Evolutionary conservation across 129 eudicot genomes (phyloP), one percentile per base, ranked within the genome.

Genomic region (Artemisia annua): DNA sequence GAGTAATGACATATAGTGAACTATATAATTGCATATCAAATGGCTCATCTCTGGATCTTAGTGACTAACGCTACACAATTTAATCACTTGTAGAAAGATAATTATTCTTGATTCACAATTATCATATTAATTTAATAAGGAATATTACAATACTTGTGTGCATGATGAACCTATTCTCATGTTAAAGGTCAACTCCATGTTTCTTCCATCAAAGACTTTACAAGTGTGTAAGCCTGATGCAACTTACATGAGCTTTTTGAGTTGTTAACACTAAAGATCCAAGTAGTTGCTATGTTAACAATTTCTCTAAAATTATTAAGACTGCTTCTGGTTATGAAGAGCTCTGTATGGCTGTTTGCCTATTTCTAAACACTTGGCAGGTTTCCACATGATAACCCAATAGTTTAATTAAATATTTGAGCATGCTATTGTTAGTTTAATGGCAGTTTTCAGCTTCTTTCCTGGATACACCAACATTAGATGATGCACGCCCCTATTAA

Each of bases 401-500:
- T 3, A 18, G 51, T 50, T 63, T 26, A 32, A 43, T 63, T 74
- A 7, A 66, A 53, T 19, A 14, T 75, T 63, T 52, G 66, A 75
- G 24, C 44, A 35, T 39, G 48, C 24, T 20, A 39, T 20, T 39
- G 28, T 20, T 28, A 15, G 63, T 63, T 59, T 55, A 62, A 63
- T 51, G 67, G 16, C 17, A 3, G 20, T 52, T 48, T 74, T 48
- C 63, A 17, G 12, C 32, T 63, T 19, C 78, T 74, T 52, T 63
- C 26, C 63, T 63, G 71, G 43, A 63, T 74, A 74, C 30, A 63
- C 43, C 24, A 74, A 63, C 6, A 19, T 14, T 14, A 52, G 67
- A 70, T 56, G 11, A 48, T 59, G 60, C 30, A 15, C 19, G 16
- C 26, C 12, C 69, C 28, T 72, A 19, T 59, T 19, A 59, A 74